These are phyloP conservation scores for Backusella tarrabulga DNA, from an alignment of 192 early-diverging fungal species.

Conservation along the genomic window DNA sequence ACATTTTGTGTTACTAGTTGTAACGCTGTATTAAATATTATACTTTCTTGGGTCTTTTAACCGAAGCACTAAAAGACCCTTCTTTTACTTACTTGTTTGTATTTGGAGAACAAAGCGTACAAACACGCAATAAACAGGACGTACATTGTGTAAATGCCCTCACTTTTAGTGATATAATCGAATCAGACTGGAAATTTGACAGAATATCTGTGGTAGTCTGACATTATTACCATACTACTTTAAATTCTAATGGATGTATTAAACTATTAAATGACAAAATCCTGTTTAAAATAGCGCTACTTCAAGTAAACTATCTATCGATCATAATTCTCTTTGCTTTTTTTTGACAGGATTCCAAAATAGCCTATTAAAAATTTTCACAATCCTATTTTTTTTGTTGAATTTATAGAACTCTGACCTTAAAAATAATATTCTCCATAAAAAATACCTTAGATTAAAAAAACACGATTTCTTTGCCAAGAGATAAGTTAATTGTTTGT, in stretches of 20 bases:
- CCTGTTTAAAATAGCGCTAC: not conserved
- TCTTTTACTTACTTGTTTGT: not conserved
- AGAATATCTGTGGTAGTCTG: not conserved
- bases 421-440: not conserved
- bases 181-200: not conserved
- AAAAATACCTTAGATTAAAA: not conserved
- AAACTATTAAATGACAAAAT: not conserved
- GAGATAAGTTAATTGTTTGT: not conserved
- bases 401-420: not conserved
- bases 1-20: not conserved
- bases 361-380: not conserved
- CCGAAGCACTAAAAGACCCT: not conserved
- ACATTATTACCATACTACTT: not conserved
- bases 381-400: not conserved
- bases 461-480: not conserved
- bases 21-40: not conserved
- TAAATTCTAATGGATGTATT: not conserved
- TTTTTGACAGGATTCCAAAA: not conserved
- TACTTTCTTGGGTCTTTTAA: not conserved
- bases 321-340: not conserved
- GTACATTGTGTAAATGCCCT: not conserved
- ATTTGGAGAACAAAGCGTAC: too few species aligned
- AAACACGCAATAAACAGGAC: not conserved
- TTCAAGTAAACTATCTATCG: not conserved
- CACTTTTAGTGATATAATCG: not conserved